These are phyloP conservation scores for Periconia sp. DNA, from an alignment of 2,329 filamentous ascomycete species.

Conservation along the genomic window DNA sequence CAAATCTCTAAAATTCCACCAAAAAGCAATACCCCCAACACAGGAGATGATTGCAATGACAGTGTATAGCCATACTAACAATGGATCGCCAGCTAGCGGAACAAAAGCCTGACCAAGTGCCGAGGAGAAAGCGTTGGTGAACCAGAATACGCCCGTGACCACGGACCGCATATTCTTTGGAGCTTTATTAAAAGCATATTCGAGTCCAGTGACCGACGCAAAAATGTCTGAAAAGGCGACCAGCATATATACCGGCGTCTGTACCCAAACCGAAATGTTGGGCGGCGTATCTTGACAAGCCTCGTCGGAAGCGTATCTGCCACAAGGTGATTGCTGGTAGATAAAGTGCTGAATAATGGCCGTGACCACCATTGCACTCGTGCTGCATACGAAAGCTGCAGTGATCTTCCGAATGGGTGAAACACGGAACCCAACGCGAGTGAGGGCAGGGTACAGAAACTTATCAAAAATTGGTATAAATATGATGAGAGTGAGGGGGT, in stretches of 20 bases:
- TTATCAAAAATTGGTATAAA: conserved; percentile 58
- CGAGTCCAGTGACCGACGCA: conserved; percentile 63
- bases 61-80: conserved; percentile 73
- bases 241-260: conserved; percentile 53
- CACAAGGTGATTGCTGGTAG: conserved; percentile 65
- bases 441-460: conserved; percentile 54
- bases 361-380: conserved; percentile 52
- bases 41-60: conserved; percentile 64
- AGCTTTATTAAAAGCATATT: conserved; percentile 77
- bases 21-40: conserved; percentile 66
- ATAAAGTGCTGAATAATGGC: conserved; percentile 60
- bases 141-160: conserved; percentile 68
- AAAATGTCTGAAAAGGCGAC: conserved; percentile 62
- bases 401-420: conserved; percentile 58
- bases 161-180: conserved; percentile 79
- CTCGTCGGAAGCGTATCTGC: conserved; percentile 57
- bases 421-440: conserved; percentile 51
- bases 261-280: conserved; percentile 65
- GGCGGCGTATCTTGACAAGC: conserved; percentile 43
- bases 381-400: conserved; percentile 52
- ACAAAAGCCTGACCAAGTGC: conserved; percentile 72
- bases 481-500: conserved; percentile 56
- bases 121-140: conserved; percentile 69
- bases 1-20: conserved; percentile 66
- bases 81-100: conserved; percentile 62